Evolutionary conservation across 345 rosid species (phyloP).

Genomic region (Turnera subulata): DNA sequence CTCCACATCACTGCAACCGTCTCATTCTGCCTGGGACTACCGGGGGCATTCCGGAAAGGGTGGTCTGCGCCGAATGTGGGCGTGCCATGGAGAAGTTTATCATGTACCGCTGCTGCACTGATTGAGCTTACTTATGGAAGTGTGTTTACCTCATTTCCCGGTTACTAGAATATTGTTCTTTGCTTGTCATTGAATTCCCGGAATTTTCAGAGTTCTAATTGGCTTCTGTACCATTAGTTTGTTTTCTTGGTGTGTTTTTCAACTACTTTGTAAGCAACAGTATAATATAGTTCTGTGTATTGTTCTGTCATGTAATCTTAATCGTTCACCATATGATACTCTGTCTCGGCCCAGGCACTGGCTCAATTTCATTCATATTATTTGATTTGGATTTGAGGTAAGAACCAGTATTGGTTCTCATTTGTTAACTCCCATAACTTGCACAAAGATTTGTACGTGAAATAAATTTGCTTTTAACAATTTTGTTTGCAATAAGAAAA

Average conservation of each 20-base stretch:
- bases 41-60: slow-evolving; percentile 40
- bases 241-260: no score
- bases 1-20: slow-evolving; percentile 49
- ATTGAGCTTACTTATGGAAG: slow-evolving; percentile 16
- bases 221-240: background rate
- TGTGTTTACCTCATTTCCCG: background rate
- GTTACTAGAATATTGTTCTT: no score
- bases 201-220: background rate
- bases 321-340: no score
- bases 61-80: slow-evolving; percentile 55
- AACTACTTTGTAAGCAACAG: background rate
- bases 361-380: no score
- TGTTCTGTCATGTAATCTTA: background rate
- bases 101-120: slow-evolving; percentile 60
- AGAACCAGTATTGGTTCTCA: no score
- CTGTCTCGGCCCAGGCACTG: no score
- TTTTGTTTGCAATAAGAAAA: no score
- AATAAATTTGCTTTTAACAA: no score
- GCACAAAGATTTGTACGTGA: no score
- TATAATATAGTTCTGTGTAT: background rate
- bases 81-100: slow-evolving; percentile 53
- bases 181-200: background rate
- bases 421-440: no score
- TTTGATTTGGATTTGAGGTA: no score
- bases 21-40: slow-evolving; percentile 42